phyloP scores from a whole-genome alignment of 1,284 basidiomycete genomes.

The Naganishia albida region DNA sequence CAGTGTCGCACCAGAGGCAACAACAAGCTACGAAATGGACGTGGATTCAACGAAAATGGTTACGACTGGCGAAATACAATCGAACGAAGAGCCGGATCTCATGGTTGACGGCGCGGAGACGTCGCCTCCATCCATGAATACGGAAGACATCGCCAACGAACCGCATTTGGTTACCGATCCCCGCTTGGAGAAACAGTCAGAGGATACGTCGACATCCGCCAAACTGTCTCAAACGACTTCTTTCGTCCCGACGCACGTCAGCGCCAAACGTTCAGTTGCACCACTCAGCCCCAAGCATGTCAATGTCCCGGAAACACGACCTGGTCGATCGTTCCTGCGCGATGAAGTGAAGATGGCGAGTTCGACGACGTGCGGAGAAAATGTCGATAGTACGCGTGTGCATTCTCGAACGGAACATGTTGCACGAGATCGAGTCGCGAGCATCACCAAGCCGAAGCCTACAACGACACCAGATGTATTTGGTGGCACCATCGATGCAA shows the following conservation, averaged over 20 bases:
- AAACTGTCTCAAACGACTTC: conserved; percentile 3
- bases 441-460: conserved; percentile 9
- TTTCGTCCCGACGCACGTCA: conserved; percentile 7
- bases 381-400: background rate
- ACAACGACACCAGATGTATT: conserved; percentile 10
- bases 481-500: background rate
- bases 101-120: background rate
- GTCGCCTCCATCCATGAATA: background rate
- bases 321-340: conserved; percentile 7
- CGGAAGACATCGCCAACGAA: background rate
- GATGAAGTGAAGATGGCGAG: background rate
- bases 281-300: conserved; percentile 25
- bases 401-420: background rate
- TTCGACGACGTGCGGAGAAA: background rate
- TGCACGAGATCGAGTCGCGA: background rate
- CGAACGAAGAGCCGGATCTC: conserved; percentile 9
- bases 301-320: conserved; percentile 16
- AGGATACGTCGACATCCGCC: background rate
- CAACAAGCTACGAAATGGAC: conserved; percentile 11
- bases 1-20: background rate
- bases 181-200: background rate
- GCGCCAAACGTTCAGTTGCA: background rate
- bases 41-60: conserved; percentile 5
- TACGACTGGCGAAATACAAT: conserved; percentile 3
- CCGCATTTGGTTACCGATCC: background rate